Evolutionary conservation across 805 yeast genomes (phyloP).

Genomic region (Metschnikowia borealis): DNA sequence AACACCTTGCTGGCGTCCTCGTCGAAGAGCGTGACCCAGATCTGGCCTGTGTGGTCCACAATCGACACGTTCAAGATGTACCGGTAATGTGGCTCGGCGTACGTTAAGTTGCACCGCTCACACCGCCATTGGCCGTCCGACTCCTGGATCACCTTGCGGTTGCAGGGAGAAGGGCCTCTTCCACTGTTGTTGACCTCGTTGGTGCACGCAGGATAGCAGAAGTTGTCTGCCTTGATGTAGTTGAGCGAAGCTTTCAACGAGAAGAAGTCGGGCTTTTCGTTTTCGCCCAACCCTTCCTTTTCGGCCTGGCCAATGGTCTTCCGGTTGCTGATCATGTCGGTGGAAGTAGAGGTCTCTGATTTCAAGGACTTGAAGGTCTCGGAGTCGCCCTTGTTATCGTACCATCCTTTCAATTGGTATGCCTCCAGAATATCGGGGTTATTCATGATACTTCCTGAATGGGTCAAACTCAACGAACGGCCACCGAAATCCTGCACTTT

Average conservation of each 20-base stretch:
- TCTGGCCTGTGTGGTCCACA: conserved; percentile 76
- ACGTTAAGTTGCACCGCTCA: conserved; percentile 78
- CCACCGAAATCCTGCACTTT: conserved; percentile 88
- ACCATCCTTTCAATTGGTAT: conserved; percentile 90
- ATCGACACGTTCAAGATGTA: conserved; percentile 73
- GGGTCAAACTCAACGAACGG: conserved; percentile 74
- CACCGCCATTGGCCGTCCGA: conserved; percentile 83
- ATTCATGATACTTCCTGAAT: conserved; percentile 66
- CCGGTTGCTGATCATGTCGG: conserved; percentile 46
- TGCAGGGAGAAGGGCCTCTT: conserved; percentile 45
- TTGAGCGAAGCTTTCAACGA: conserved; percentile 69
- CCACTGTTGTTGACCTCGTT: conserved; percentile 41
- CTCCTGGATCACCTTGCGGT: conserved; percentile 74
- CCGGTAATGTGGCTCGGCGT: conserved; percentile 69
- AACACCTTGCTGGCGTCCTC: conserved; percentile 71
- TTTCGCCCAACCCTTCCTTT: conserved; percentile 63
- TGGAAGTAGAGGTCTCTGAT: conserved; percentile 39
- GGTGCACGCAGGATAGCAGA: conserved; percentile 87
- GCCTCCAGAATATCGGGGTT: conserved; percentile 92
- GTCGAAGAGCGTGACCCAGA: conserved; percentile 86
- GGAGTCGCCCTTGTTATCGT: conserved; percentile 68
- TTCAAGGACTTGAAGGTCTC: conserved; percentile 61
- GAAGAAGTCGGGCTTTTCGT: conserved; percentile 79
- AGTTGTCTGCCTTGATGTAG: conserved; percentile 66
- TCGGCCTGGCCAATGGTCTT: conserved; percentile 64